Base-by-base conservation (phyloP, 1,284 basidiomycete genomes). In the Austroboletus niveus region DNA sequence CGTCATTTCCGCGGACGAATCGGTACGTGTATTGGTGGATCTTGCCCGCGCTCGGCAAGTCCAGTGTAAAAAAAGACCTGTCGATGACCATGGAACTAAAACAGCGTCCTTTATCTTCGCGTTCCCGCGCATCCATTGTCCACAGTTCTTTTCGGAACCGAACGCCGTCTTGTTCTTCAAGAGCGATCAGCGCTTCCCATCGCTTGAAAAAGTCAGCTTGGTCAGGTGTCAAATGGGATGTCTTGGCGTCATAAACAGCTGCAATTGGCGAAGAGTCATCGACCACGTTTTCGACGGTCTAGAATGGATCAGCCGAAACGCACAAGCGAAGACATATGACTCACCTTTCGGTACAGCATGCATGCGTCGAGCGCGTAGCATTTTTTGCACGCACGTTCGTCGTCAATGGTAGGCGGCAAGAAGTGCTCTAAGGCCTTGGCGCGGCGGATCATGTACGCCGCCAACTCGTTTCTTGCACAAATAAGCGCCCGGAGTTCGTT, bases 61-160 rank as follows among this genome's bases (percentile, higher is more conserved):
- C 39, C 44, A 42, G 52, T 51, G 57, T 52, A 42, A 63, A 67
- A 47, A 62, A 75, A 0, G 69, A 57, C 7, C 54, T 42, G 55
- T 84, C 81, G 29, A 96, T 71, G 34, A 83, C 66, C 94, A 98
- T 94, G 51, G 80, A 73, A 45, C 80, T 76, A 61, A 96, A 90
- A 61, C 92, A 94, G 54, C 92, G 76, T 1, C 94, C 94, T 44
- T 78, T 80, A 49, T 74, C 77, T 66, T 95, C 91, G 42, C 97
- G 81, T 59, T 92, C 85, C 4, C 70, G 72, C 0, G 93, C 92
- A 7, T 82, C 80, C 80, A 97, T 84, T 0, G 92, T 96, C 96
- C 96, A 99, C 8, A 99, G 77, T 64, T 99, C 95, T 56, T 90
- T 90, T 58, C 87, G 84, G 70, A 92, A 91, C 14, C 88, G 80